phyloP scores from a whole-genome alignment of 2,329 filamentous ascomycete genomes.

The Corinectria fuckeliana region DNA sequence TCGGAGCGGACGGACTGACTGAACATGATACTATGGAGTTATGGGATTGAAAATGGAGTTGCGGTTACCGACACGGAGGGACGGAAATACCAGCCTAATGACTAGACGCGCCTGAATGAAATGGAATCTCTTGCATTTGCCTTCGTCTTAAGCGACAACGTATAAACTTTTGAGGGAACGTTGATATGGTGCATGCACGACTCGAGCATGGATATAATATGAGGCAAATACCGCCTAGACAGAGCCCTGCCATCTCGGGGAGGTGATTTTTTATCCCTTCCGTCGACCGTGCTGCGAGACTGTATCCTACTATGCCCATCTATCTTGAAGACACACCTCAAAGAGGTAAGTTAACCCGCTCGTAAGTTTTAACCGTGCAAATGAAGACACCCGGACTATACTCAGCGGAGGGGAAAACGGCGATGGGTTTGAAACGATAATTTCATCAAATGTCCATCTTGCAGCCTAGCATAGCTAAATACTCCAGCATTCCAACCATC shows the following conservation, averaged over 20 bases:
- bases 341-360: too few relatives aligned
- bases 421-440: not conserved
- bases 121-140: not conserved
- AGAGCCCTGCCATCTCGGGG: too few relatives aligned
- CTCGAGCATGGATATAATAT: too few relatives aligned
- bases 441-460: not conserved
- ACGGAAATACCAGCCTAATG: slow-evolving; percentile 6
- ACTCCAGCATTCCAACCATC: not conserved
- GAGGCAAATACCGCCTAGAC: too few relatives aligned
- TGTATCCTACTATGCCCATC: too few relatives aligned
- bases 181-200: too few relatives aligned
- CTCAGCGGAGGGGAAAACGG: not conserved
- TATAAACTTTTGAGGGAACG: too few relatives aligned
- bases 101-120: slow-evolving; percentile 5
- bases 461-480: not conserved
- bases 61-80: not conserved
- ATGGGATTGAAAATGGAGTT: slow-evolving; percentile 3
- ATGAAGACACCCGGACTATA: not conserved
- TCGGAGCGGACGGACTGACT: not conserved
- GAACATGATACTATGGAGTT: slow-evolving; percentile 16
- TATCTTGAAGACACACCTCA: too few relatives aligned
- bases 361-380: not conserved
- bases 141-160: not conserved
- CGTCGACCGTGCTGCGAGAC: too few relatives aligned
- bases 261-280: too few relatives aligned